These are phyloP conservation scores for Posidonia australis DNA, from an alignment of 106 monocot genomes.

Conservation along the genomic window DNA sequence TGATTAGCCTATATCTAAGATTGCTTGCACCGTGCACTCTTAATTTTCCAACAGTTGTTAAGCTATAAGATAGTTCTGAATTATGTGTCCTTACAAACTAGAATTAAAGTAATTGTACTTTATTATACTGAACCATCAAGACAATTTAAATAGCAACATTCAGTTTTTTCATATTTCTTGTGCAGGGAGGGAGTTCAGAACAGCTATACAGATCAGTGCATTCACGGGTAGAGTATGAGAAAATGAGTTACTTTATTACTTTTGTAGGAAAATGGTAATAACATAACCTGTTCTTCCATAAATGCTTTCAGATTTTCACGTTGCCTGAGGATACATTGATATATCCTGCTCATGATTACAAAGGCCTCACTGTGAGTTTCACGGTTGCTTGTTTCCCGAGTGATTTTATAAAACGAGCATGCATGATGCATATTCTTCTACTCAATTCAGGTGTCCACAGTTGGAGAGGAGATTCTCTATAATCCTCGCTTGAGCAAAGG, in stretches of 20 bases:
- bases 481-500: constrained; percentile 88
- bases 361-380: constrained; percentile 65
- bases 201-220: constrained; percentile 83
- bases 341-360: constrained; percentile 97
- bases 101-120: no score
- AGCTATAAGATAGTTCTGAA: no score
- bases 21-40: no score
- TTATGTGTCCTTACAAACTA: no score
- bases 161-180: no score
- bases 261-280: no score
- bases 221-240: constrained; percentile 55
- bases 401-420: not conserved
- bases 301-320: constrained; percentile 55
- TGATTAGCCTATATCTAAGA: no score
- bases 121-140: no score
- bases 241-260: not conserved
- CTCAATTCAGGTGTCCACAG: constrained; percentile 57
- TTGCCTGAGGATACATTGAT: constrained; percentile 79
- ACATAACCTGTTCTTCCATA: no score
- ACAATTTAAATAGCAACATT: no score
- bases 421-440: no score
- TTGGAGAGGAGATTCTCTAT: constrained; percentile 68
- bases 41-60: no score
- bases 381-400: not conserved
- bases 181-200: constrained; percentile 72